Evolutionary conservation across 1,284 basidiomycete genomes (phyloP).

Genomic region (Tilletia indica): DNA sequence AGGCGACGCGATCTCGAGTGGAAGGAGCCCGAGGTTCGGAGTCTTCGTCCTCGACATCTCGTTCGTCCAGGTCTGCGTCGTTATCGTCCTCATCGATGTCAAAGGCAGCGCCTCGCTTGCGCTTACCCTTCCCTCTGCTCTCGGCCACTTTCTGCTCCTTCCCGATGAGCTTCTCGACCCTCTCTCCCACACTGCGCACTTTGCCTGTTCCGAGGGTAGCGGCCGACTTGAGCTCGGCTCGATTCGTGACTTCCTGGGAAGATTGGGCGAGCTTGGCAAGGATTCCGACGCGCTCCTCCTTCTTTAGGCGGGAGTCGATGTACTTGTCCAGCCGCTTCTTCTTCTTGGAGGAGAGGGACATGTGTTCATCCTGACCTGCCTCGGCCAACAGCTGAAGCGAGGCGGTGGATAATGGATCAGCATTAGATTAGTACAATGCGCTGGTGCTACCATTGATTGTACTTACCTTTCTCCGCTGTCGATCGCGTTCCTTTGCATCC

Average conservation of each 20-base stretch:
- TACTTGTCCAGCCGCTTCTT: slow-evolving; percentile 55
- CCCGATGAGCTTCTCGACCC: slow-evolving; percentile 42
- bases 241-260: slow-evolving; percentile 42
- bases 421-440: slow-evolving; percentile 23
- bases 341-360: slow-evolving; percentile 52
- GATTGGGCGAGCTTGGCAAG: slow-evolving; percentile 49
- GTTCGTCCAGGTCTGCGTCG: slow-evolving; percentile 36
- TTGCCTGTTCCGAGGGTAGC: slow-evolving; percentile 51
- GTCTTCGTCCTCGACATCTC: slow-evolving; percentile 26
- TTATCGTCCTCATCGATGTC: slow-evolving; percentile 44
- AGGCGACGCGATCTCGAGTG: background rate
- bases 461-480: background rate
- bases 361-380: slow-evolving; percentile 20
- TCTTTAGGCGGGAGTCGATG: slow-evolving; percentile 54
- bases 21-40: background rate
- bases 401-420: background rate
- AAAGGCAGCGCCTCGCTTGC: slow-evolving; percentile 33
- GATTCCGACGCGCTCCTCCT: slow-evolving; percentile 50
- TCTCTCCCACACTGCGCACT: slow-evolving; percentile 28
- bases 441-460: too few species aligned
- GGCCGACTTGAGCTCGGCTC: slow-evolving; percentile 46
- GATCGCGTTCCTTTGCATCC: slow-evolving; percentile 30
- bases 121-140: slow-evolving; percentile 17
- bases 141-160: slow-evolving; percentile 24
- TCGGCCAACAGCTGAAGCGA: slow-evolving; percentile 20